Evolutionary conservation across 192 early-diverging fungal species (phyloP).

Genomic region (Dissophora globulifera): DNA sequence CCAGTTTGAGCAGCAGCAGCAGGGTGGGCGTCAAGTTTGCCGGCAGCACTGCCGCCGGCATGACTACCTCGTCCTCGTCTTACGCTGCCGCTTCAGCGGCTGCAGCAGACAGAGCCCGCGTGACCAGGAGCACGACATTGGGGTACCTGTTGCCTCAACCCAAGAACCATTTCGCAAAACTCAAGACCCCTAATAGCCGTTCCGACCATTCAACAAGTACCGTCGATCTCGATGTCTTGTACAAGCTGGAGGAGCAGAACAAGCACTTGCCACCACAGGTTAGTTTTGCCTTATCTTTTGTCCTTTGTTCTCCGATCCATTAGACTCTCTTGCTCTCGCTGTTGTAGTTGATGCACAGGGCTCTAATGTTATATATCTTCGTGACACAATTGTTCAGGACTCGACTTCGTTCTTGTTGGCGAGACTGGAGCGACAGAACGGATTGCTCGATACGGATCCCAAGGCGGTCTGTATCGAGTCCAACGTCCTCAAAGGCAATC

Average conservation of each 20-base stretch:
- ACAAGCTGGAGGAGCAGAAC: conserved; percentile 67
- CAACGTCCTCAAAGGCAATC: conserved; percentile 65
- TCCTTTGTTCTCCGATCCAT: too few relatives aligned
- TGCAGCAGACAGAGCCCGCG: conserved; percentile 32
- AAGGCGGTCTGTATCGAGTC: conserved; percentile 71
- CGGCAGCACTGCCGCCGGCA: conserved; percentile 1
- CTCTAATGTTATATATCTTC: not conserved
- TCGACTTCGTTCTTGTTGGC: conserved; percentile 67
- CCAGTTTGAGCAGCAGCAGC: conserved; percentile 14
- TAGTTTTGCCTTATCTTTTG: too few relatives aligned
- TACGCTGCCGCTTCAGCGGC: conserved; percentile 22
- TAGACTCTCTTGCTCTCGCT: too few relatives aligned
- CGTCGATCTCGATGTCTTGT: conserved; percentile 52
- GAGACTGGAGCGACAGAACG: conserved; percentile 68
- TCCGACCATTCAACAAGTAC: conserved; percentile 1
- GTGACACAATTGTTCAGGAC: conserved; percentile 44
- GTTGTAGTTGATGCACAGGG: too few relatives aligned
- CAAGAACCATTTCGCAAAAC: conserved; percentile 36
- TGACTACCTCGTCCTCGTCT: conserved; percentile 24
- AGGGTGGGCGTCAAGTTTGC: too few relatives aligned
- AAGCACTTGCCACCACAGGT: conserved; percentile 65
- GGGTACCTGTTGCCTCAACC: conserved; percentile 49
- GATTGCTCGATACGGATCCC: conserved; percentile 65
- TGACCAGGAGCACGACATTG: conserved; percentile 37
- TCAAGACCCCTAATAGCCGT: conserved; percentile 16